phyloP scores from a whole-genome alignment of 73 alveolate genomes.

The Paramecium sexaurelia region DNA sequence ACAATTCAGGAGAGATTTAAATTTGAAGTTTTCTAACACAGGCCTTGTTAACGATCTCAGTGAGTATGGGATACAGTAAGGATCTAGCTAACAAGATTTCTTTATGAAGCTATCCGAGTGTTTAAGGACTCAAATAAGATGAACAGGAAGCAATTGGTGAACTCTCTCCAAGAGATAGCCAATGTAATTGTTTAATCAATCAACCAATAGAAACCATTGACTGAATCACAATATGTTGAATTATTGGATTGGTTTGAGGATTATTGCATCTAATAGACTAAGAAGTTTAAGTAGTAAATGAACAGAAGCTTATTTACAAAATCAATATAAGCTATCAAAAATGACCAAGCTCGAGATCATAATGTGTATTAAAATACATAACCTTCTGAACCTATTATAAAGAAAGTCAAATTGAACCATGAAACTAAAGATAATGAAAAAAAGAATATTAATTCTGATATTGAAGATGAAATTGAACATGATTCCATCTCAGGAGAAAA shows the following conservation, averaged over 20 bases:
- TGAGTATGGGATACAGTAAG: constrained; percentile 39
- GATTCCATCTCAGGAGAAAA: not conserved
- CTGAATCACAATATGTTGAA: not conserved
- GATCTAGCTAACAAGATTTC: constrained; percentile 45
- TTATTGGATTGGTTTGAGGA: constrained; percentile 42
- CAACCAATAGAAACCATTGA: not conserved
- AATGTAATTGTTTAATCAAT: not conserved
- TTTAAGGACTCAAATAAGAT: not conserved
- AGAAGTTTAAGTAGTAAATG: not conserved
- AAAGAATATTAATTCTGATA: not conserved
- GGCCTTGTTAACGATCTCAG: not conserved
- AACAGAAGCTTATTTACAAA: not conserved
- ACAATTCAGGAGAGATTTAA: constrained; percentile 16
- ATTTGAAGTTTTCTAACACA: not conserved
- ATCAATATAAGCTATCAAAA: not conserved
- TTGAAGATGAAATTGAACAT: not conserved
- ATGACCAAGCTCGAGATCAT: not conserved
- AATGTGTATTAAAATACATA: not conserved
- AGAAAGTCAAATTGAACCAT: not conserved
- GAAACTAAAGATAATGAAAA: not conserved
- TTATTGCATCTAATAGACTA: not conserved
- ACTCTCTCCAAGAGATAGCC: not conserved
- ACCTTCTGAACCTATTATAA: not conserved
- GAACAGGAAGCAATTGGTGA: constrained; percentile 29
- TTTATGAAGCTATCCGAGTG: constrained; percentile 13